Evolutionary conservation across 108 stramenopile species (phyloP).

Genomic region (Heterococcus sp.): DNA sequence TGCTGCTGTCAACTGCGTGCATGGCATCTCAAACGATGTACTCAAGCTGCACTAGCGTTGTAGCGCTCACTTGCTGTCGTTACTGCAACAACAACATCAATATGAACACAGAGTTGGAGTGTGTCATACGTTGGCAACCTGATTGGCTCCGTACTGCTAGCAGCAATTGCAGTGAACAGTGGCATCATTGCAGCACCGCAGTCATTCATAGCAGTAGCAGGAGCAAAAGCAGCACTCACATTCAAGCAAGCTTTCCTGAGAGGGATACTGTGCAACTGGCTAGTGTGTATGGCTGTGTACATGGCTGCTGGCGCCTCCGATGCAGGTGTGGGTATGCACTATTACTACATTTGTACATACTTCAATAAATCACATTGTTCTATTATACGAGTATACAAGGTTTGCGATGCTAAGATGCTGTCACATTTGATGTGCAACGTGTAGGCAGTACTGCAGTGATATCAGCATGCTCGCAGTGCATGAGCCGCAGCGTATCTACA

Average conservation of each 20-base stretch:
- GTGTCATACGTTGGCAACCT: slow-evolving; percentile 43
- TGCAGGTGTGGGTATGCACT: too few species aligned
- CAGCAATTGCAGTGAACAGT: not conserved
- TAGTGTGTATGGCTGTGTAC: slow-evolving; percentile 56
- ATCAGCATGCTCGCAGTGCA: too few species aligned
- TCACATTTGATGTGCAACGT: too few species aligned
- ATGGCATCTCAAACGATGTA: not conserved
- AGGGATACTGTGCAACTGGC: slow-evolving; percentile 90
- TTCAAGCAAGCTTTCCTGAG: slow-evolving; percentile 79
- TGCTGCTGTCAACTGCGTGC: not conserved
- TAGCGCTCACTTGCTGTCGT: too few species aligned
- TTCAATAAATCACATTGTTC: too few species aligned
- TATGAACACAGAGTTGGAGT: slow-evolving; percentile 24
- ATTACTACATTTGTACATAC: too few species aligned
- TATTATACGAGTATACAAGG: too few species aligned
- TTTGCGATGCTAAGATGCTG: too few species aligned
- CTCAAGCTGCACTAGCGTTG: too few species aligned
- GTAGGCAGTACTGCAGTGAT: too few species aligned
- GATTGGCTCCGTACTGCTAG: slow-evolving; percentile 27
- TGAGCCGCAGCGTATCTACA: too few species aligned
- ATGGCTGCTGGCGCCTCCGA: not conserved
- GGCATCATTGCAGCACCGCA: slow-evolving; percentile 21
- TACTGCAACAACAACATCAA: too few species aligned
- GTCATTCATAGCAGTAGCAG: slow-evolving; percentile 20
- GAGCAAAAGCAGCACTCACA: slow-evolving; percentile 58